Conservation (phyloP, 1,284 basidiomycete genomes). For the Cystobasidium pallidum region DNA sequence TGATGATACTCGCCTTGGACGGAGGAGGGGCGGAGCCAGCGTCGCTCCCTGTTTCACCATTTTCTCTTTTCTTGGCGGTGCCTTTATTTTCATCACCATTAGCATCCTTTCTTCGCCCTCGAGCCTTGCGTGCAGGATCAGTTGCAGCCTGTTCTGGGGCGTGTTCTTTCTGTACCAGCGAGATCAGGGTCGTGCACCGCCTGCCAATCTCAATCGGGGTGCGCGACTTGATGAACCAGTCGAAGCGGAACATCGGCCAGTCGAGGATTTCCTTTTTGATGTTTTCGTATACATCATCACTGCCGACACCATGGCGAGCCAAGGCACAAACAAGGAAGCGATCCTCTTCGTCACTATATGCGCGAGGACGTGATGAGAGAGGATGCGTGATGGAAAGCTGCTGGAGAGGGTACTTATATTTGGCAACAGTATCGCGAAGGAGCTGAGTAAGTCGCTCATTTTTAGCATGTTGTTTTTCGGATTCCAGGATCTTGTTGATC, state of each 20-base stretch:
- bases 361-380: constrained; percentile 86
- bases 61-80: constrained; percentile 34
- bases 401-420: constrained; percentile 86
- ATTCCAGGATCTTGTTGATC: constrained; percentile 80
- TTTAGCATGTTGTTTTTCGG: constrained; percentile 63
- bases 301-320: constrained; percentile 86
- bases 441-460: constrained; percentile 55
- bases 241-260: constrained; percentile 82
- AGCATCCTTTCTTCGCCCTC: constrained; percentile 28
- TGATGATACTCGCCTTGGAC: constrained; percentile 12
- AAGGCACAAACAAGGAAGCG: constrained; percentile 90
- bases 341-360: constrained; percentile 96
- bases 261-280: constrained; percentile 96
- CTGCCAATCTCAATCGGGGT: constrained; percentile 88
- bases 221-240: constrained; percentile 85
- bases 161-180: constrained; percentile 87
- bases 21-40: constrained; percentile 35
- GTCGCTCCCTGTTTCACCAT: constrained; percentile 32
- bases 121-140: constrained; percentile 52
- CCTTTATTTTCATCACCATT: constrained; percentile 9
- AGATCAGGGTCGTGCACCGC: constrained; percentile 83
- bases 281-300: constrained; percentile 89
- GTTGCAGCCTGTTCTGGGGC: constrained; percentile 57
- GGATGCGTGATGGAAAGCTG: constrained; percentile 92
- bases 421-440: constrained; percentile 75